phyloP scores from a whole-genome alignment of 495 filamentous ascomycete species.

The Hypomontagnella monticulosa region DNA sequence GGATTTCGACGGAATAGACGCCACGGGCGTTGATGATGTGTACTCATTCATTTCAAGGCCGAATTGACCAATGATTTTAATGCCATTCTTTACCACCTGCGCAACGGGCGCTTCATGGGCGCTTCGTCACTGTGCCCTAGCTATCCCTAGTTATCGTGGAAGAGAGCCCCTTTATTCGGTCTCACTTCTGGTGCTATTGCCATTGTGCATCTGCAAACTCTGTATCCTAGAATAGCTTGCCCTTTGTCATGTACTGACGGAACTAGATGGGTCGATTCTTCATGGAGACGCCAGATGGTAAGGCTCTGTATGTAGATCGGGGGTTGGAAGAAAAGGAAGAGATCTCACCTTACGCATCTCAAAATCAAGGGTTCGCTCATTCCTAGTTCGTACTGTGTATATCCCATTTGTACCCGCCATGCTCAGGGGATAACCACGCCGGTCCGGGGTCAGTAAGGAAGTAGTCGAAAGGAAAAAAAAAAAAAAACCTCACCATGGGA shows the following conservation, averaged over 20 bases:
- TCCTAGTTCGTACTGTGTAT: conserved; percentile 35
- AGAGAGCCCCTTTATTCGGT: background rate
- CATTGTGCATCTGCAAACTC: conserved; percentile 3
- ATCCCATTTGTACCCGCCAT: conserved; percentile 24
- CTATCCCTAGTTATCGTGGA: conserved; percentile 11
- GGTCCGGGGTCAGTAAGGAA: conserved; percentile 4
- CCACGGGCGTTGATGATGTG: conserved; percentile 6
- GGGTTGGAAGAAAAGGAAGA: conserved; percentile 18
- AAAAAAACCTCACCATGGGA: background rate
- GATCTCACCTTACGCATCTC: conserved; percentile 10
- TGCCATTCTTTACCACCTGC: conserved; percentile 6
- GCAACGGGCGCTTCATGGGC: conserved; percentile 3
- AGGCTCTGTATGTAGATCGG: conserved; percentile 16
- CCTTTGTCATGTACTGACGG: conserved; percentile 11
- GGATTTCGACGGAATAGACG: background rate
- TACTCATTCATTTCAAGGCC: conserved; percentile 1
- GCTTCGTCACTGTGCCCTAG: too few species aligned
- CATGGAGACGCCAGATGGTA: conserved; percentile 13
- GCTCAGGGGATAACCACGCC: conserved; percentile 21
- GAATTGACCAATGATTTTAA: conserved; percentile 30
- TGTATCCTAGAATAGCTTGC: background rate
- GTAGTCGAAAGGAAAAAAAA: conserved; percentile 11
- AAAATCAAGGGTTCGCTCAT: conserved; percentile 13
- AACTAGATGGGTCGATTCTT: conserved; percentile 12
- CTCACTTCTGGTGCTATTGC: conserved; percentile 3